Percentiles rank a stretch among this genome's conserved stretches.
Evolutionary conservation across 176 grass and related monocot genomes (phyloP).

Genomic region (Poa pratensis): DNA sequence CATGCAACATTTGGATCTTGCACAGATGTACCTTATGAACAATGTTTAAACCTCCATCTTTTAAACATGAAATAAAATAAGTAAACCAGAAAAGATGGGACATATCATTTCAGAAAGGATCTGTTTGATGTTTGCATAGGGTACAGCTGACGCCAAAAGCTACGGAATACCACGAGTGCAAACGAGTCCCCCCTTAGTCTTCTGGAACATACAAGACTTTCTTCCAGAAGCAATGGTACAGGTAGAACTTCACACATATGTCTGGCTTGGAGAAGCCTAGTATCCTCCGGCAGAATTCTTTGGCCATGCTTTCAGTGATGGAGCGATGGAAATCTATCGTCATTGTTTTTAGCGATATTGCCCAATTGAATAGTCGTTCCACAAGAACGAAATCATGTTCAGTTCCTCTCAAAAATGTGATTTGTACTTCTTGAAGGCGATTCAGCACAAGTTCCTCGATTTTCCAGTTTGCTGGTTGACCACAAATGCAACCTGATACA

Average conservation of each 20-base stretch:
- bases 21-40: not conserved
- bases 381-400: constrained; percentile 13
- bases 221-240: not conserved
- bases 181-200: not conserved
- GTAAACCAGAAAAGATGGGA: not conserved
- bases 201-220: not conserved
- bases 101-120: not conserved
- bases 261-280: not conserved
- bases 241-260: constrained; percentile 3
- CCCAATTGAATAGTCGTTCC: constrained; percentile 30
- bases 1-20: not conserved
- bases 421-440: constrained; percentile 20
- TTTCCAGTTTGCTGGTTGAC: constrained; percentile 24
- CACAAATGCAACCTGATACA: constrained; percentile 13
- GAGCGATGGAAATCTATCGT: not conserved
- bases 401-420: not conserved
- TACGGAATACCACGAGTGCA: not conserved
- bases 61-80: not conserved
- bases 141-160: not conserved
- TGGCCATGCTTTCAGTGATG: constrained; percentile 18
- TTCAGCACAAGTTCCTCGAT: constrained; percentile 18
- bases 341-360: not conserved
- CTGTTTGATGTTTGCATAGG: not conserved
- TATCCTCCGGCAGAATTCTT: constrained; percentile 12
- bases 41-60: not conserved